Conservation (phyloP, 805 yeast species). For the Metschnikowia bowlesiae region DNA sequence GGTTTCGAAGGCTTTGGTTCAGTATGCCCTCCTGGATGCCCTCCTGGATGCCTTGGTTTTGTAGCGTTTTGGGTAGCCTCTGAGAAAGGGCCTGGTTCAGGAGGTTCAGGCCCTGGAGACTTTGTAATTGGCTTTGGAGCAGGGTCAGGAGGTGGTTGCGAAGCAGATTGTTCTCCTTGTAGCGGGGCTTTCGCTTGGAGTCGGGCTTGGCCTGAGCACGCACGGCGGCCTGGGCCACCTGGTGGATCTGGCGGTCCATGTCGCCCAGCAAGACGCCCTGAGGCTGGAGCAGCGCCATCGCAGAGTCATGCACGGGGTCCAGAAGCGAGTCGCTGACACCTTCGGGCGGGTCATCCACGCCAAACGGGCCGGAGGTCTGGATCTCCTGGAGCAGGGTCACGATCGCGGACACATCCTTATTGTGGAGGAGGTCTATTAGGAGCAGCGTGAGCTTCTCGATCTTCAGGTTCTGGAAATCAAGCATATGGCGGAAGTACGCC, state of each 20-base stretch:
- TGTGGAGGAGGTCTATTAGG: conserved; percentile 30
- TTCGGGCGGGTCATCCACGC: conserved; percentile 13
- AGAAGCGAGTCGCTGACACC: conserved; percentile 14
- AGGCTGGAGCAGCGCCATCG: conserved; percentile 4
- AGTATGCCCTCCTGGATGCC: no score
- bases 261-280: conserved; percentile 24
- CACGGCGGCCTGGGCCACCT: conserved; percentile 37
- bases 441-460: conserved; percentile 35
- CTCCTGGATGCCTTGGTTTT: no score
- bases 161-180: conserved; percentile 3
- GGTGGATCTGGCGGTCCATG: conserved; percentile 41
- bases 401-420: conserved; percentile 23
- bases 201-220: conserved; percentile 24
- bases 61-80: no score
- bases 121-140: neutral
- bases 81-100: neutral
- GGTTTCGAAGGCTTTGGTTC: no score
- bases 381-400: conserved; percentile 27
- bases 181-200: conserved; percentile 11
- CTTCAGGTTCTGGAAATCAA: conserved; percentile 35
- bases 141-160: neutral
- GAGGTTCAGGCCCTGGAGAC: neutral
- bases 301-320: conserved; percentile 13
- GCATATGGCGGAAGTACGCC: conserved; percentile 31
- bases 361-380: conserved; percentile 19